A percentile compares a stretch with the other conserved stretches of the same genome.
phyloP scores from a whole-genome alignment of 495 filamentous ascomycete genomes.

The Neurospora tetraspora region DNA sequence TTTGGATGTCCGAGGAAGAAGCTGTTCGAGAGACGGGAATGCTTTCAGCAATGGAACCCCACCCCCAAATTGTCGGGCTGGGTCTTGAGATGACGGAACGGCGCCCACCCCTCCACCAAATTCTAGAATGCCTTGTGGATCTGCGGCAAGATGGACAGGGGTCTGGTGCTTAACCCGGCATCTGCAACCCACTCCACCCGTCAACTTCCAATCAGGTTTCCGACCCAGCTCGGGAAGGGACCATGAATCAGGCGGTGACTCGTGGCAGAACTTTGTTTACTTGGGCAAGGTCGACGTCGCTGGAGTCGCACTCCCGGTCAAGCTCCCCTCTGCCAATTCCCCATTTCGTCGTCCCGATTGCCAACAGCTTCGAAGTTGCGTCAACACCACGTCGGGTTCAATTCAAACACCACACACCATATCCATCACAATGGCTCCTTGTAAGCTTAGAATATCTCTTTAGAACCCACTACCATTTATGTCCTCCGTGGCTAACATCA shows the following conservation, averaged over 20 bases:
- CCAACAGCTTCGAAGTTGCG: neutral
- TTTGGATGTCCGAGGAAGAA: neutral
- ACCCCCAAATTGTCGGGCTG: neutral
- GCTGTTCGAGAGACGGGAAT: neutral
- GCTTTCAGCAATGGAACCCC: neutral
- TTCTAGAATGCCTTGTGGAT: neutral
- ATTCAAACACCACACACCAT: neutral
- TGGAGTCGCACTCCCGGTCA: neutral
- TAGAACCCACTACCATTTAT: neutral
- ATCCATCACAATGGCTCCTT: constrained; percentile 26
- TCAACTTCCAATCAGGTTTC: neutral
- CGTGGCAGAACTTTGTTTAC: neutral
- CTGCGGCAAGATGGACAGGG: neutral
- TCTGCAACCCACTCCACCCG: neutral
- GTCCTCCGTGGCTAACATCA: neutral
- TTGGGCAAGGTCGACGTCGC: neutral
- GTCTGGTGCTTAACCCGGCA: neutral
- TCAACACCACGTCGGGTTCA: neutral
- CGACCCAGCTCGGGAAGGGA: neutral
- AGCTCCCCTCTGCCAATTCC: neutral
- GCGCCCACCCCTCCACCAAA: neutral
- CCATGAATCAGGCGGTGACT: neutral
- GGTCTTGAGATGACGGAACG: neutral
- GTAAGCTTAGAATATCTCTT: constrained; percentile 10
- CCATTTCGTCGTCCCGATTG: neutral